Percentiles rank a stretch among this genome's conserved stretches.
These are phyloP conservation scores for Picea sitchensis DNA, from an alignment of 75 land plant genomes.

Conservation along the genomic window DNA sequence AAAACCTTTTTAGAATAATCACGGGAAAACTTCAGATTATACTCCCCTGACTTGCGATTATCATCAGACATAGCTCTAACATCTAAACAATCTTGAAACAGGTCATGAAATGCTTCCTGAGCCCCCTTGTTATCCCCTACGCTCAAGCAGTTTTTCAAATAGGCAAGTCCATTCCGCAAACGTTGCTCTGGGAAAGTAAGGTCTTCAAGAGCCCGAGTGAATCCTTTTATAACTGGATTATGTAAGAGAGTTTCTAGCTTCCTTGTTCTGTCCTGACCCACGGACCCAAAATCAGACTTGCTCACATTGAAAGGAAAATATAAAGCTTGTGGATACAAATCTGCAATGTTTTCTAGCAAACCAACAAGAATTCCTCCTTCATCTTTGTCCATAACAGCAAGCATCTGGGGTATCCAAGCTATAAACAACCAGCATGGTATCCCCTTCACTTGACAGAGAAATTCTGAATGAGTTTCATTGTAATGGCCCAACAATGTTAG, in stretches of 20 bases:
- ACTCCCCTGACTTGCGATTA: conserved; percentile 36
- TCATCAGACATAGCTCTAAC: conserved; percentile 22
- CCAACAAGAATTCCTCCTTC: conserved; percentile 30
- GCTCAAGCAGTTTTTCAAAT: conserved; percentile 17
- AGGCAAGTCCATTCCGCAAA: conserved; percentile 26
- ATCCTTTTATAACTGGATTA: conserved; percentile 31
- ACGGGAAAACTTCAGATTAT: conserved; percentile 49
- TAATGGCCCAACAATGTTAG: conserved; percentile 33
- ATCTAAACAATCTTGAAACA: conserved; percentile 41
- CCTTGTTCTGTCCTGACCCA: conserved; percentile 23
- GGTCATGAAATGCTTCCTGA: conserved; percentile 16
- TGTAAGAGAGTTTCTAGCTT: conserved; percentile 15
- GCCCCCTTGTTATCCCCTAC: conserved; percentile 25
- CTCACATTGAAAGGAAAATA: conserved; percentile 50
- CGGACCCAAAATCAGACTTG: conserved; percentile 27
- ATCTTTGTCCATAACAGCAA: conserved; percentile 37
- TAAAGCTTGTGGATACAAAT: conserved; percentile 37
- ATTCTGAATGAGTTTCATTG: conserved; percentile 28
- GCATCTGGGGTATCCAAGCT: conserved; percentile 54
- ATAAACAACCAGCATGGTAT: conserved; percentile 45
- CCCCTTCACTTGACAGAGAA: conserved; percentile 11
- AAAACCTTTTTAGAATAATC: conserved; percentile 42
- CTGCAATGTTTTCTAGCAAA: conserved; percentile 42
- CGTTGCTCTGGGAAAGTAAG: conserved; percentile 53
- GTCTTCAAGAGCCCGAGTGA: conserved; percentile 37